Evolutionary conservation across 176 grass and related monocot genomes (phyloP).

Genomic region (Typha latifolia): DNA sequence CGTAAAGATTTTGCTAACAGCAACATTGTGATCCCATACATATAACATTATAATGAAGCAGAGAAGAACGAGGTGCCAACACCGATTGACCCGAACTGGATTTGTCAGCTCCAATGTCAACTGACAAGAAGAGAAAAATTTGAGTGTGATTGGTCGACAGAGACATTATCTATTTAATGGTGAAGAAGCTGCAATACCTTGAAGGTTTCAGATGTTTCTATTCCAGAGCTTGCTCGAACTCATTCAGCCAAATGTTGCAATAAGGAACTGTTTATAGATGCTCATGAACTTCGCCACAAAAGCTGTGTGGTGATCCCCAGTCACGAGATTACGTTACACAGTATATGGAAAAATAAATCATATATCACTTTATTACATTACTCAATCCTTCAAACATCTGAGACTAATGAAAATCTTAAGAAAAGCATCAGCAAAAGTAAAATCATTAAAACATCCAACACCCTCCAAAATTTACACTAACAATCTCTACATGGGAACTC

Average conservation of each 20-base stretch:
- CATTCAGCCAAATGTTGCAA: constrained; percentile 76
- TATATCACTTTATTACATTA: background rate
- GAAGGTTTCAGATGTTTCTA: background rate
- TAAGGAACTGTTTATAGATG: constrained; percentile 90
- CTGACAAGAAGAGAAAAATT: background rate
- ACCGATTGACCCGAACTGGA: no score
- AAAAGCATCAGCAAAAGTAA: no score
- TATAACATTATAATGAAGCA: background rate
- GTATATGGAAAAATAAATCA: background rate
- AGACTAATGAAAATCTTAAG: no score
- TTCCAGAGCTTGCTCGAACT: background rate
- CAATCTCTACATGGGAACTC: background rate
- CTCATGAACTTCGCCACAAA: constrained; percentile 99
- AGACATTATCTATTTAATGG: background rate
- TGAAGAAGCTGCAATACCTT: background rate
- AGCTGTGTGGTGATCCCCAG: constrained; percentile 28
- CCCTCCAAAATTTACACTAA: background rate
- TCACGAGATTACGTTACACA: background rate
- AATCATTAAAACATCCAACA: no score
- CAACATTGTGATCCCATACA: background rate
- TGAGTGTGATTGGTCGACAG: background rate
- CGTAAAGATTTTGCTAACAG: no score
- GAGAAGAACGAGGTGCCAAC: background rate
- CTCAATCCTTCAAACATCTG: background rate
- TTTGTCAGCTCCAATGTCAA: no score